phyloP scores from a whole-genome alignment of 148 eudicot species.

The Oxyria digyna region DNA sequence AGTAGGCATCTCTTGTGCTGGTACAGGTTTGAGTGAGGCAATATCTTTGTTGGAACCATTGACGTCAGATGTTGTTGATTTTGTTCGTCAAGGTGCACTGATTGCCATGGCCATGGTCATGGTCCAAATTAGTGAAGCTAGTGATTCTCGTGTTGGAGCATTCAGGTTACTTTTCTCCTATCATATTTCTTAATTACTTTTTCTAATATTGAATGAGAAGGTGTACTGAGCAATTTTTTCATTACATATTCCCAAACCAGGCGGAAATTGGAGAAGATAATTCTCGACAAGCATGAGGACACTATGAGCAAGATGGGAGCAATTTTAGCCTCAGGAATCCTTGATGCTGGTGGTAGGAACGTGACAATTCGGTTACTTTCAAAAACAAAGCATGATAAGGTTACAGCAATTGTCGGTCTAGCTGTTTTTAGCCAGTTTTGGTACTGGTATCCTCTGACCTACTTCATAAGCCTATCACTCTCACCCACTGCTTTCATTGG shows the following conservation, averaged over 20 bases:
- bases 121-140: slow-evolving; percentile 90
- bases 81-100: slow-evolving; percentile 96
- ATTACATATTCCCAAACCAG: slow-evolving; percentile 17
- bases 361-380: slow-evolving; percentile 90
- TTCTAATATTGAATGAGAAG: neutral
- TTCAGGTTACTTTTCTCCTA: slow-evolving; percentile 43
- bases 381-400: slow-evolving; percentile 79
- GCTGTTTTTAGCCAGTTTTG: slow-evolving; percentile 96
- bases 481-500: slow-evolving; percentile 95
- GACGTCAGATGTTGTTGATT: slow-evolving; percentile 95
- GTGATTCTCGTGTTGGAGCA: slow-evolving; percentile 96
- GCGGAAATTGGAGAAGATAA: slow-evolving; percentile 90
- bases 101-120: slow-evolving; percentile 99
- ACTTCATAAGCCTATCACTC: slow-evolving; percentile 82
- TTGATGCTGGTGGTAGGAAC: slow-evolving; percentile 97
- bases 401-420: slow-evolving; percentile 88
- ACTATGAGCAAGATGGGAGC: slow-evolving; percentile 99
- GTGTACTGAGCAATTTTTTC: neutral
- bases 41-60: slow-evolving; percentile 91
- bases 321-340: slow-evolving; percentile 89
- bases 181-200: neutral
- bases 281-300: slow-evolving; percentile 97
- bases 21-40: slow-evolving; percentile 94
- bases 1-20: slow-evolving; percentile 97
- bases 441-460: slow-evolving; percentile 99